Base-by-base conservation (phyloP, 306 rosid genomes). In the Dalbergia cultrata region DNA sequence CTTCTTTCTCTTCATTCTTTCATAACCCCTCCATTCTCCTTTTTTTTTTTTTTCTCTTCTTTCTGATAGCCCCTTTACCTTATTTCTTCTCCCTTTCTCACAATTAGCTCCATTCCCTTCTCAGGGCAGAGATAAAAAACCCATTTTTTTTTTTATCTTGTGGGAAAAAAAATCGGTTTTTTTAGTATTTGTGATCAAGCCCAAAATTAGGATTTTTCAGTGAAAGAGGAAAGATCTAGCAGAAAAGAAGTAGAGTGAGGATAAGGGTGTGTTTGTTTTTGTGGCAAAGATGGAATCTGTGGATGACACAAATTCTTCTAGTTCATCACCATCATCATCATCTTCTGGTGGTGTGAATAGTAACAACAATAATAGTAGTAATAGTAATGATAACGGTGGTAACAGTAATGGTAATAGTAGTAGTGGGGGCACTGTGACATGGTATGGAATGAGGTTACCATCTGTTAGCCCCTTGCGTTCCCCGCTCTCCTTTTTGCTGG, bases 401-500 rank as follows among this genome's bases (percentile, higher is more conserved):
- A 61, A 31, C 33, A 47, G 72, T 76, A 31, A 61, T 81, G 17
- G 72, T 59, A 72, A 69, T 79, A 34, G 64, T 64, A 67, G 53
- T 67, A 67, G 43, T 68, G 76, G 50, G 37, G 41, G 31, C 19
- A 41, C 75, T 47, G 54, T 47, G 43, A 50, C 88, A 4, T 84
- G 85, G 80, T 68, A 84, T 13, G 92, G 87, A 19, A 71, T 88
- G 83, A 87, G 83, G 18, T 68, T 90, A 17, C 88, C 97, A 14
- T 83, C 88, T 67, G 72, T 87, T 13, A 84, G 81, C 66, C 82
- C 93, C 41, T 76, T 91, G 33, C 89, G 73, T 62, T 93, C 91
- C 26, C 97, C 97, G 21, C 79, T 93, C 53, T 91, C 97, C 3
- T 80, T 88, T 72, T 37, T 90, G 18, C 76, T 93, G 84, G 96